phyloP scores from a whole-genome alignment of 1,284 basidiomycete genomes.

The Exsudoporus floridanus region DNA sequence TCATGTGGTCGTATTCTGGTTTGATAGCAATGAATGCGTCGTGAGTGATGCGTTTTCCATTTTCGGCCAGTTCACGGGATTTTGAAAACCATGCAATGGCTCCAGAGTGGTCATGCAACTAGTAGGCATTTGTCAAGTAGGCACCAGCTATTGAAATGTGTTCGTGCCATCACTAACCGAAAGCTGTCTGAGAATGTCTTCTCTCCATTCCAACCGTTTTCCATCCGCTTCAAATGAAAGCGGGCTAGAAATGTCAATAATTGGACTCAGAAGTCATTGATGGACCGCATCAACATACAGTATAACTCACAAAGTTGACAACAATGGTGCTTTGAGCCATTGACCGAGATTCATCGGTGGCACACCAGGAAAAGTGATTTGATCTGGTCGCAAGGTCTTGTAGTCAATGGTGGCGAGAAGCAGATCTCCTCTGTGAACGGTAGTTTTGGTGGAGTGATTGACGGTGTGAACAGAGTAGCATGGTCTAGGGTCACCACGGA shows the following conservation, averaged over 20 bases:
- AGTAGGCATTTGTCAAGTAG: not conserved
- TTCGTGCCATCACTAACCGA: not conserved
- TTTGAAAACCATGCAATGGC: not conserved
- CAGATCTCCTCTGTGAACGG: too few species aligned
- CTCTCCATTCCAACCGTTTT: conserved; percentile 3
- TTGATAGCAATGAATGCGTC: not conserved
- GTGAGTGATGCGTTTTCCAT: not conserved
- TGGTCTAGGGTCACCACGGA: too few species aligned
- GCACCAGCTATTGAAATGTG: not conserved
- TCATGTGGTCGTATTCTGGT: not conserved
- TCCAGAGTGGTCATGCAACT: not conserved
- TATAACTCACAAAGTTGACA: too few species aligned
- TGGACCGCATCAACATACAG: too few species aligned
- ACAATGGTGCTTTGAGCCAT: too few species aligned
- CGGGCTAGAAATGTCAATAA: not conserved
- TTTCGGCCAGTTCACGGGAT: not conserved
- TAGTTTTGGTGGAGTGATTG: too few species aligned
- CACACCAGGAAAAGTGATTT: too few species aligned
- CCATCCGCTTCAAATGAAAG: not conserved
- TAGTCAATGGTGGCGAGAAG: too few species aligned
- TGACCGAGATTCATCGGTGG: too few species aligned
- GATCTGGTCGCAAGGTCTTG: too few species aligned
- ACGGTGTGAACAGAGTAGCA: too few species aligned
- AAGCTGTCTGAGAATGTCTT: conserved; percentile 2
- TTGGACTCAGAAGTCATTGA: not conserved